Percentiles rank a stretch among this genome's conserved stretches.
Evolutionary conservation across 1,284 basidiomycete genomes (phyloP).

Genomic region (Ceratobasidium sp.): DNA sequence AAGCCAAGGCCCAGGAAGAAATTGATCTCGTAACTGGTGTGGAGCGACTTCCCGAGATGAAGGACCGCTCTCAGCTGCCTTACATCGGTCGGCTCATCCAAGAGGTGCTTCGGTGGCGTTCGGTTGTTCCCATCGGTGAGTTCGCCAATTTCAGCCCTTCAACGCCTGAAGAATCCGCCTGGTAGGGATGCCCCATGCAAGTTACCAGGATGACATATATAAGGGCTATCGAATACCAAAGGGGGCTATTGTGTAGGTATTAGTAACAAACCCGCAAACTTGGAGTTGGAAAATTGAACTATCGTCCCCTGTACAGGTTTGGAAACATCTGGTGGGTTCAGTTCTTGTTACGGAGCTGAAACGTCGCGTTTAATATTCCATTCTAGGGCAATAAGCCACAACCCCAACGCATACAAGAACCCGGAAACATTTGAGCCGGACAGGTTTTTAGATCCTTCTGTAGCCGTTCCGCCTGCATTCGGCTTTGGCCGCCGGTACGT

Average conservation of each 20-base stretch:
- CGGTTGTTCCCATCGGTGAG: background rate
- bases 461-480: background rate
- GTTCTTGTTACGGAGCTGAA: background rate
- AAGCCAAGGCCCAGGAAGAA: conserved; percentile 16
- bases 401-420: conserved; percentile 61
- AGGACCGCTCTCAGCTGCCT: background rate
- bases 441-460: conserved; percentile 56
- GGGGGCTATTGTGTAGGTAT: conserved; percentile 49
- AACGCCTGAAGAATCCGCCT: background rate
- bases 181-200: conserved; percentile 56
- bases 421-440: conserved; percentile 63
- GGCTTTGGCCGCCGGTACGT: conserved; percentile 13
- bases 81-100: conserved; percentile 8
- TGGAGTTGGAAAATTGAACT: conserved; percentile 49
- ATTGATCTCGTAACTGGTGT: background rate
- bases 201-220: conserved; percentile 57
- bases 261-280: too few relatives aligned
- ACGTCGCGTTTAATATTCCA: conserved; percentile 50
- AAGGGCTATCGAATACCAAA: conserved; percentile 58
- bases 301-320: conserved; percentile 63
- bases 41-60: background rate
- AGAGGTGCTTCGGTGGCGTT: conserved; percentile 24
- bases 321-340: background rate
- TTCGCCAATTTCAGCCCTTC: background rate
- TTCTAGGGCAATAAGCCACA: conserved; percentile 64